phyloP scores from a whole-genome alignment of 805 yeast genomes.

The Ogataea zsoltii region DNA sequence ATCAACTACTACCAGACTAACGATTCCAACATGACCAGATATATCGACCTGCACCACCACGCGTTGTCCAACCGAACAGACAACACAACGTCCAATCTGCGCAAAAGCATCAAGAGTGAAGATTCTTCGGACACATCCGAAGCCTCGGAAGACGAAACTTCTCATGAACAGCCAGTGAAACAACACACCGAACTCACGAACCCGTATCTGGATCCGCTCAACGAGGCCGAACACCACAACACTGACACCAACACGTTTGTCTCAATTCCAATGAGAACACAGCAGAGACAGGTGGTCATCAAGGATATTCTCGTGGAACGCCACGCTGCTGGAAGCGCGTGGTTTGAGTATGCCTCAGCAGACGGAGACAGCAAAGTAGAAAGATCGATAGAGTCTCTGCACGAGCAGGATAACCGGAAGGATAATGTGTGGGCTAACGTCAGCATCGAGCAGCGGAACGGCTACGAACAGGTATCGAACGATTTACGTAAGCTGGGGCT shows the following conservation, averaged over 20 bases:
- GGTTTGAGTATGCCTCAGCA: slow-evolving; percentile 22
- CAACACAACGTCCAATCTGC: slow-evolving; percentile 8
- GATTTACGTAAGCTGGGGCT: slow-evolving; percentile 31
- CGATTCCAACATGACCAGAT: slow-evolving; percentile 14
- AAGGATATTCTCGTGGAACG: slow-evolving; percentile 19
- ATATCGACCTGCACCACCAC: slow-evolving; percentile 12
- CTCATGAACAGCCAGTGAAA: neutral
- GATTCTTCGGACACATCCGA: slow-evolving; percentile 2
- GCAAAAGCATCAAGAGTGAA: neutral
- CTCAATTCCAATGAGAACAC: slow-evolving; percentile 30
- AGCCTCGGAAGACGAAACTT: slow-evolving; percentile 6
- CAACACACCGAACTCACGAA: slow-evolving; percentile 10
- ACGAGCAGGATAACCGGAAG: neutral
- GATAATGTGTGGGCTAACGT: slow-evolving; percentile 25
- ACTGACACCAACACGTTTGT: neutral
- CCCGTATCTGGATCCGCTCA: slow-evolving; percentile 14
- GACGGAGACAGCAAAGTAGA: neutral
- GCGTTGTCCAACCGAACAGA: slow-evolving; percentile 10
- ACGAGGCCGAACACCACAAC: neutral
- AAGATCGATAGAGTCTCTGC: slow-evolving; percentile 7
- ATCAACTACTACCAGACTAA: slow-evolving; percentile 26
- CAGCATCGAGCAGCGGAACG: slow-evolving; percentile 29
- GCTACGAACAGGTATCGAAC: slow-evolving; percentile 31
- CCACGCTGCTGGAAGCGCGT: slow-evolving; percentile 21
- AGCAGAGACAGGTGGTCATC: slow-evolving; percentile 30